These are phyloP conservation scores for Pichia sp. DNA, from an alignment of 1,139 yeast species.

Conservation along the genomic window DNA sequence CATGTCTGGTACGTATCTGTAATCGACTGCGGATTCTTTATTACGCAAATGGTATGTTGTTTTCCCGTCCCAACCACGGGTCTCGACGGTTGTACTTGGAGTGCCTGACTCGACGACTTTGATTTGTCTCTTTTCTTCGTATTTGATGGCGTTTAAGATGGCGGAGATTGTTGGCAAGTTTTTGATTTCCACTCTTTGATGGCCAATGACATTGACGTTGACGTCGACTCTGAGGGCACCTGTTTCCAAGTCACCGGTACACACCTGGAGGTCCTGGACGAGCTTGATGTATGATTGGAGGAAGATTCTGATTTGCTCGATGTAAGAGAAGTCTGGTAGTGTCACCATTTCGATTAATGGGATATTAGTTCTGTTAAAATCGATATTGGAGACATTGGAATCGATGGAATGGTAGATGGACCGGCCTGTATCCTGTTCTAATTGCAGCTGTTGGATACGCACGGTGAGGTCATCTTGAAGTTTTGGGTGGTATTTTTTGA, in stretches of 20 bases:
- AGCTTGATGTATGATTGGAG: slow-evolving; percentile 77
- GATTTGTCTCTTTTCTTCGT: slow-evolving; percentile 71
- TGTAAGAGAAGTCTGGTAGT: slow-evolving; percentile 73
- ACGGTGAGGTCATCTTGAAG: slow-evolving; percentile 41
- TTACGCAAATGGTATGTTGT: slow-evolving; percentile 63
- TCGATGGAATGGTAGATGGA: slow-evolving; percentile 49
- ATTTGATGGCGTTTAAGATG: slow-evolving; percentile 71
- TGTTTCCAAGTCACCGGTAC: slow-evolving; percentile 88
- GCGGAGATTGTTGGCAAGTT: slow-evolving; percentile 85
- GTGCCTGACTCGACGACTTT: slow-evolving; percentile 9
- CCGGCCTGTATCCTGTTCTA: slow-evolving; percentile 95
- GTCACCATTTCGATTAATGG: slow-evolving; percentile 93
- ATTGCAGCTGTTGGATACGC: slow-evolving; percentile 70
- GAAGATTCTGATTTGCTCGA: slow-evolving; percentile 73
- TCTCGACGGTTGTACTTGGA: slow-evolving; percentile 51
- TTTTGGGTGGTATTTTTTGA: slow-evolving; percentile 43
- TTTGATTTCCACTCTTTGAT: slow-evolving; percentile 81
- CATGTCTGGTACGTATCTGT: slow-evolving; percentile 93
- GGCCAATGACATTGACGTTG: slow-evolving; percentile 72
- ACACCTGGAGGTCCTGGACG: slow-evolving; percentile 65
- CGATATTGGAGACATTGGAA: slow-evolving; percentile 48
- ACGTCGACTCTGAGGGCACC: slow-evolving; percentile 98
- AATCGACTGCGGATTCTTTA: slow-evolving; percentile 83
- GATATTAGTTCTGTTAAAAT: slow-evolving; percentile 79
- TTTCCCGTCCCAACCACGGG: slow-evolving; percentile 90